These are phyloP conservation scores for Brassica nigra DNA, from an alignment of 345 rosid species.

Conservation along the genomic window DNA sequence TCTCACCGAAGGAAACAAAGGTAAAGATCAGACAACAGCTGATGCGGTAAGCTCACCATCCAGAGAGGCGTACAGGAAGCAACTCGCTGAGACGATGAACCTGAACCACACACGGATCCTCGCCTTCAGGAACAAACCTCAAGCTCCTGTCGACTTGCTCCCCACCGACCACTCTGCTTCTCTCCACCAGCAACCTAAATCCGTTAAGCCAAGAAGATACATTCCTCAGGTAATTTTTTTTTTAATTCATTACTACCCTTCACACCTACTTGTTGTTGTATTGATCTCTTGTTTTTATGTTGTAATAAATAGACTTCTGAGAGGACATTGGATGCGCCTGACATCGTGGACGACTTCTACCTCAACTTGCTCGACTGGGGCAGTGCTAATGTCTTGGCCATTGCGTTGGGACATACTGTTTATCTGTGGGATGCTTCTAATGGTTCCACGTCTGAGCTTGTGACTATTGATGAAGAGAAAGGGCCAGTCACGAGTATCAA, in stretches of 20 bases:
- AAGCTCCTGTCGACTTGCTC: neutral
- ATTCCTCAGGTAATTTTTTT: neutral
- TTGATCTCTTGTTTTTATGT: neutral
- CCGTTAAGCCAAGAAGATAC: neutral
- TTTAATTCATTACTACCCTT: neutral
- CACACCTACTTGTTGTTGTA: neutral
- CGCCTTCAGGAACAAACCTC: constrained; percentile 7
- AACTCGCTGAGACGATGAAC: constrained; percentile 7
- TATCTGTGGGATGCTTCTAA: constrained; percentile 1
- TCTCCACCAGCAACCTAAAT: constrained; percentile 4
- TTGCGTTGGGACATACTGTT: neutral
- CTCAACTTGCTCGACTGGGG: constrained; percentile 13
- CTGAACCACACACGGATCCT: neutral
- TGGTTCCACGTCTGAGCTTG: neutral
- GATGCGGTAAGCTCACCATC: neutral
- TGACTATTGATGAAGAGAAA: neutral
- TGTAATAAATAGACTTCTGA: neutral
- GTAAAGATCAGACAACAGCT: neutral
- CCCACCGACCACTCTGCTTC: constrained; percentile 1
- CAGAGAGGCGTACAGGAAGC: neutral
- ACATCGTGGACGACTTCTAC: neutral
- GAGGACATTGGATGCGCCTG: neutral
- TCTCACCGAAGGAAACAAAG: neutral
- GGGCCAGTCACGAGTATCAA: neutral
- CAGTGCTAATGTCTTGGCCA: neutral